Conservation (phyloP, 83 land plant species). For the Diphasiastrum complanatum region DNA sequence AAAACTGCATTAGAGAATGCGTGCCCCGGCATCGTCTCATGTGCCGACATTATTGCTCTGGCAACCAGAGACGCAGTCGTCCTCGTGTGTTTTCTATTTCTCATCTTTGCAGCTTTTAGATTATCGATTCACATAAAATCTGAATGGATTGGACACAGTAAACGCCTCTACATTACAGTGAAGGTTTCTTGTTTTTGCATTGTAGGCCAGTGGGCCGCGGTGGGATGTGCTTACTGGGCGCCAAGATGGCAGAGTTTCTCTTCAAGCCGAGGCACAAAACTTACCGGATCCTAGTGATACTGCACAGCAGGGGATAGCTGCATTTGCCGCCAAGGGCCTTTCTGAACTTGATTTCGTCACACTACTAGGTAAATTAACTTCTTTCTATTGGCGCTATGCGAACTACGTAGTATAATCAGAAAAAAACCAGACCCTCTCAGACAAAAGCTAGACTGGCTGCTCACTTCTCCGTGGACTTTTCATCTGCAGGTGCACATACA, state of each 20-base stretch:
- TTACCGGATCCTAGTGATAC: conserved; percentile 36
- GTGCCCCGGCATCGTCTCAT: conserved; percentile 53
- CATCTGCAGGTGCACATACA: conserved; percentile 18
- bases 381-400: no score
- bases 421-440: no score
- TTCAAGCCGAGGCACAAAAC: conserved; percentile 19
- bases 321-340: conserved; percentile 40
- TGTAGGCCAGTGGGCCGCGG: conserved; percentile 28
- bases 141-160: background rate
- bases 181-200: background rate
- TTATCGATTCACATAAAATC: background rate
- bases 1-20: conserved; percentile 37
- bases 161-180: background rate
- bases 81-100: conserved; percentile 23
- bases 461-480: no score
- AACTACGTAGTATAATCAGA: no score
- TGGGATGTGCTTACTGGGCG: conserved; percentile 43
- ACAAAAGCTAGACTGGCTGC: no score
- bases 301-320: conserved; percentile 14
- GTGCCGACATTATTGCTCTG: conserved; percentile 49
- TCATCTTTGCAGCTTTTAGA: background rate
- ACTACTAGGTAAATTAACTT: conserved; percentile 43
- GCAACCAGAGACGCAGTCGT: conserved; percentile 52
- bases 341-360: conserved; percentile 39
- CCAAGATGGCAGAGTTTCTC: conserved; percentile 43